Evolutionary conservation across 345 rosid genomes (phyloP).

Genomic region (Eutrema heterophyllum): DNA sequence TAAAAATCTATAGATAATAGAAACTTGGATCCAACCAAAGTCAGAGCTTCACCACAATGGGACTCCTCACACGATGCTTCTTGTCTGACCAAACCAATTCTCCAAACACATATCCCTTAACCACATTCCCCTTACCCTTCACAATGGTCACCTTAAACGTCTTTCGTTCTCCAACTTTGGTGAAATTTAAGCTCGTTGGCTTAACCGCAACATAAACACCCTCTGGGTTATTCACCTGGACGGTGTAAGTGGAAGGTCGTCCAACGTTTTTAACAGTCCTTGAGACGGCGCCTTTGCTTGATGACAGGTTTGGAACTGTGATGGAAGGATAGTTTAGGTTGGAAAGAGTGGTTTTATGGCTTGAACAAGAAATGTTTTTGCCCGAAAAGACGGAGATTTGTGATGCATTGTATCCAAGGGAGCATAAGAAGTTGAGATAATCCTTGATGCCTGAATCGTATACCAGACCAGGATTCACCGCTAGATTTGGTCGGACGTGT

Average conservation of each 20-base stretch:
- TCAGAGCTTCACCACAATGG: too few relatives aligned
- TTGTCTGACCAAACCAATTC: constrained; percentile 66
- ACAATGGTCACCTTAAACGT: constrained; percentile 44
- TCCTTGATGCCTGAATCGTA: constrained; percentile 37
- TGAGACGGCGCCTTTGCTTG: constrained; percentile 31
- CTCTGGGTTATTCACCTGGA: constrained; percentile 30
- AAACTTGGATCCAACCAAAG: too few relatives aligned
- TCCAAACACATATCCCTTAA: constrained; percentile 49
- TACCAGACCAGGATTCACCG: too few relatives aligned
- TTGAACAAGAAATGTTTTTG: constrained; percentile 41
- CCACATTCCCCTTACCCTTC: not conserved
- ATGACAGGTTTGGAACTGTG: constrained; percentile 37
- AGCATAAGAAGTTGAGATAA: constrained; percentile 70
- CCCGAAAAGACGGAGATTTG: constrained; percentile 39
- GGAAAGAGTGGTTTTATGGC: constrained; percentile 26
- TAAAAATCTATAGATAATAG: constrained; percentile 28
- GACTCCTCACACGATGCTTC: constrained; percentile 65
- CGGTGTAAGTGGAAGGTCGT: constrained; percentile 50
- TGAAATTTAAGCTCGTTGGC: constrained; percentile 47
- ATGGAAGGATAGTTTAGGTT: constrained; percentile 90
- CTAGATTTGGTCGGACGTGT: too few relatives aligned
- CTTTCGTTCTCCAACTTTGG: constrained; percentile 53
- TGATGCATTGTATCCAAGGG: constrained; percentile 51
- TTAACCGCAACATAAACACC: constrained; percentile 51
- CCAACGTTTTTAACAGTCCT: constrained; percentile 72